These are phyloP conservation scores for Leishmania guyanensis DNA, from an alignment of 208 protist genomes.

Conservation along the genomic window DNA sequence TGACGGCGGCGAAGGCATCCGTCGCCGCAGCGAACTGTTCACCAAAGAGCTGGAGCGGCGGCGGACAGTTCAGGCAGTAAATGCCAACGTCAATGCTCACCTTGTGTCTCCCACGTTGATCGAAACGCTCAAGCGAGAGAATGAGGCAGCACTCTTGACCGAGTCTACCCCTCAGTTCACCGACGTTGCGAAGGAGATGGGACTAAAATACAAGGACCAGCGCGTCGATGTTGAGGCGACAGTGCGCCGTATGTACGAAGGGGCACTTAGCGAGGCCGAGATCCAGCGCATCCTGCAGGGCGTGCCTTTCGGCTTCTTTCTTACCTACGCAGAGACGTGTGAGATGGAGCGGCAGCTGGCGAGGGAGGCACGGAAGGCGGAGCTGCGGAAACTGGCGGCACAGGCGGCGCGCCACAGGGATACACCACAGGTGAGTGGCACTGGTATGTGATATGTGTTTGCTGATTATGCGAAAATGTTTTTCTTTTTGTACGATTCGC, in stretches of 20 bases:
- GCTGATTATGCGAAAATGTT: background rate
- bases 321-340: slow-evolving; percentile 73
- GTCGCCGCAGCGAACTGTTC: slow-evolving; percentile 42
- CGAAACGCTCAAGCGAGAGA: slow-evolving; percentile 2
- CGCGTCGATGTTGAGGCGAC: slow-evolving; percentile 67
- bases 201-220: slow-evolving; percentile 58
- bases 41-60: slow-evolving; percentile 45
- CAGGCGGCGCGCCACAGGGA: slow-evolving; percentile 13
- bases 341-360: slow-evolving; percentile 43
- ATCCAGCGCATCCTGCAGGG: slow-evolving; percentile 73
- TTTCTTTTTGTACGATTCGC: background rate
- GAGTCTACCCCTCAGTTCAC: background rate
- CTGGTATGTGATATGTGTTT: background rate
- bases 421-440: slow-evolving; percentile 4
- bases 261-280: slow-evolving; percentile 71
- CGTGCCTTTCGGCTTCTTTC: slow-evolving; percentile 68
- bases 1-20: slow-evolving; percentile 57
- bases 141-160: slow-evolving; percentile 12
- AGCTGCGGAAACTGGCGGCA: slow-evolving; percentile 46
- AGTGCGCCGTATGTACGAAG: slow-evolving; percentile 74
- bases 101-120: background rate
- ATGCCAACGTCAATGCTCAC: background rate
- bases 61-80: background rate
- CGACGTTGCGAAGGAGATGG: slow-evolving; percentile 17
- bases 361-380: slow-evolving; percentile 39